Evolutionary conservation across 345 rosid genomes (phyloP).

Genomic region (Lepidium sativum): DNA sequence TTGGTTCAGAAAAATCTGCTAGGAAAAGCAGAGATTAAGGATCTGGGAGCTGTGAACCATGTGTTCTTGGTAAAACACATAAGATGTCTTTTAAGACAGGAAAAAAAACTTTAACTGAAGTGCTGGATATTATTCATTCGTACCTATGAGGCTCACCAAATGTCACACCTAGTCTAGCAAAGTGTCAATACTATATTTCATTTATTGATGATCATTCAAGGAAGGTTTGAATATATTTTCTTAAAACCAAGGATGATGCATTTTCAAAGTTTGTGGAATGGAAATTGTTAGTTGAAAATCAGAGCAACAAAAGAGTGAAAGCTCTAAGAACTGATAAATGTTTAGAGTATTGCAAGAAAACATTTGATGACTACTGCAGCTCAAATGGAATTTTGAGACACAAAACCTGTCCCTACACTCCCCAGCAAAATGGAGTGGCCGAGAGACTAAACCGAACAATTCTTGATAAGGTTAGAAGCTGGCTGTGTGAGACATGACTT

Average conservation of each 20-base stretch:
- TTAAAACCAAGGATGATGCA: too few species aligned
- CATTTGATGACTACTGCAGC: neutral
- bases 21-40: too few species aligned
- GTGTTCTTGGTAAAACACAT: neutral
- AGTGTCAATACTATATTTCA: too few species aligned
- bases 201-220: too few species aligned
- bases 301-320: neutral
- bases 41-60: neutral
- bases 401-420: neutral
- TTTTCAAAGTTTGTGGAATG: too few species aligned
- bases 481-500: neutral
- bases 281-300: too few species aligned
- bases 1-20: too few species aligned
- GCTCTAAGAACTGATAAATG: neutral
- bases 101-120: neutral
- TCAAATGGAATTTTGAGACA: neutral
- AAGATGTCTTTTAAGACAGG: neutral
- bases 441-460: too few species aligned
- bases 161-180: neutral
- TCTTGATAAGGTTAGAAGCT: neutral
- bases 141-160: neutral
- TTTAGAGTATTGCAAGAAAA: neutral
- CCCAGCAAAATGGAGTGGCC: neutral
- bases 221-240: too few species aligned
- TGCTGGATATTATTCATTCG: neutral